phyloP scores from a whole-genome alignment of 306 rosid genomes.

The Oxytropis ochrocephala region DNA sequence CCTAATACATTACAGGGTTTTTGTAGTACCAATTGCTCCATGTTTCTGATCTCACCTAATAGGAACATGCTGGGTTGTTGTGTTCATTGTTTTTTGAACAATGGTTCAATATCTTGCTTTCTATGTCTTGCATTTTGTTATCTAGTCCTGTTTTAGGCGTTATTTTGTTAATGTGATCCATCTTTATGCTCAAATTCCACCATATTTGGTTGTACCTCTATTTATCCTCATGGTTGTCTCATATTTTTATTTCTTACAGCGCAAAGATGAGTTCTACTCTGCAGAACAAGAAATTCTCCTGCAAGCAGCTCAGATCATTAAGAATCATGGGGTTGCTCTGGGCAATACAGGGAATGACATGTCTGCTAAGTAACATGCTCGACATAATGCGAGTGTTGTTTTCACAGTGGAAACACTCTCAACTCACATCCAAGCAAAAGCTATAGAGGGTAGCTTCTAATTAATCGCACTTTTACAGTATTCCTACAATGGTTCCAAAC shows the following conservation, averaged over 20 bases:
- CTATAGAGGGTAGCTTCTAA: no score
- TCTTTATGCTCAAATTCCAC: neutral
- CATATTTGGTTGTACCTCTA: neutral
- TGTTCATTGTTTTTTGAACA: neutral
- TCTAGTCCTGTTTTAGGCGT: neutral
- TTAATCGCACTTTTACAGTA: no score
- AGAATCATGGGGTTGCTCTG: conserved; percentile 53
- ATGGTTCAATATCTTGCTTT: neutral
- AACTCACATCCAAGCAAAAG: no score
- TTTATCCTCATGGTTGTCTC: neutral
- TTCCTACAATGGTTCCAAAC: no score
- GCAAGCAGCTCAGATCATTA: conserved; percentile 54
- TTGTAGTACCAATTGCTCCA: neutral
- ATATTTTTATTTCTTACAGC: conserved; percentile 32
- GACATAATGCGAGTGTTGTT: neutral
- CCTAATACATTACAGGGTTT: neutral
- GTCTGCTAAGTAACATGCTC: neutral
- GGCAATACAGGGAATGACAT: conserved; percentile 37
- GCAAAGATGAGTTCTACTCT: conserved; percentile 52
- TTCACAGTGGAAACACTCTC: no score
- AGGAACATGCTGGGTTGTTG: neutral
- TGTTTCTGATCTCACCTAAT: neutral
- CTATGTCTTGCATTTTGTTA: neutral
- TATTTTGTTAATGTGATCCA: neutral
- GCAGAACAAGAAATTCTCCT: conserved; percentile 82